A percentile compares a stretch with the other conserved stretches of the same genome.
Conservation (phyloP, 345 rosid genomes). For the Sisymbrium altissimum region DNA sequence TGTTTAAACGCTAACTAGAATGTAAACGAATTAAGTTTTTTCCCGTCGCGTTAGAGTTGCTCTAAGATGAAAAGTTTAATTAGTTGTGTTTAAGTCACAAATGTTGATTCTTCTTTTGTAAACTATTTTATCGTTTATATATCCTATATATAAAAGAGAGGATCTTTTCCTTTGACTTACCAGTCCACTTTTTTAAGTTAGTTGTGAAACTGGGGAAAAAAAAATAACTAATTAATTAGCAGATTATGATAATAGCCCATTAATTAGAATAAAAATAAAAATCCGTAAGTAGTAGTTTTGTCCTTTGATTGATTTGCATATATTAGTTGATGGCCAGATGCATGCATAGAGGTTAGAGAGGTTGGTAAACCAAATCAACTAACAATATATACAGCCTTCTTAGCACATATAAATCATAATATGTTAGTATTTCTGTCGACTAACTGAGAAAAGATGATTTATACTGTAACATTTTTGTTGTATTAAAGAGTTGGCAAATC, state of each 20-base stretch:
- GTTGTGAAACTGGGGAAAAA: neutral
- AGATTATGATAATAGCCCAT: neutral
- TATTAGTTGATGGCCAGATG: neutral
- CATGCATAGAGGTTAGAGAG: slow-evolving; percentile 2
- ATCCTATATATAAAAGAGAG: too few species aligned
- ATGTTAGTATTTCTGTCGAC: neutral
- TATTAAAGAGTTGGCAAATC: neutral
- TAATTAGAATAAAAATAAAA: neutral
- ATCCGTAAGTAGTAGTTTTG: neutral
- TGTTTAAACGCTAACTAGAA: too few species aligned
- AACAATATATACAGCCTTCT: neutral
- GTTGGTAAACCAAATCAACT: slow-evolving; percentile 5
- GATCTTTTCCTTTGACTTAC: neutral
- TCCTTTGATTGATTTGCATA: neutral
- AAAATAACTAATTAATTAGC: neutral
- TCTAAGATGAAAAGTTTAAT: too few species aligned
- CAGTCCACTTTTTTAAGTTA: neutral
- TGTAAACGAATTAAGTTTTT: too few species aligned
- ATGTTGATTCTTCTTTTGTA: too few species aligned
- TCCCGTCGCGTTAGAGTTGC: too few species aligned
- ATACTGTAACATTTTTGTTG: neutral
- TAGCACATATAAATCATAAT: neutral
- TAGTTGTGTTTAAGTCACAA: too few species aligned
- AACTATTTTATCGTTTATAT: too few species aligned
- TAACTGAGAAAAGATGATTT: neutral